phyloP scores from a whole-genome alignment of 2,329 filamentous ascomycete genomes.

The Neurospora sp. region DNA sequence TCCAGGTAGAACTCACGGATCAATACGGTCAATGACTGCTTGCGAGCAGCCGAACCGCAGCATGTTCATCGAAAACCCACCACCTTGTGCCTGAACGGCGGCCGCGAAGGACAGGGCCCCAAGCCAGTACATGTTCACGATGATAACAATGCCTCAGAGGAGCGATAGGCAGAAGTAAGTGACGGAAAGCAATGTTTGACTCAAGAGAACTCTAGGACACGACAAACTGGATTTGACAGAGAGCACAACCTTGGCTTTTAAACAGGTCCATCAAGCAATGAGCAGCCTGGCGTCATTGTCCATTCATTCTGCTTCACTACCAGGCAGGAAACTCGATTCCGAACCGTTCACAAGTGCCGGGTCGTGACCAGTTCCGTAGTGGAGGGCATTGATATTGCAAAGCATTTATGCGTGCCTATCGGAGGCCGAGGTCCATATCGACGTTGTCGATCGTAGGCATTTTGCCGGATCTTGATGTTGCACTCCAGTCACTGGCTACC shows the following conservation, averaged over 20 bases:
- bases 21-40: constrained; percentile 18
- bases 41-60: constrained; percentile 18
- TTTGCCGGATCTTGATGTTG: constrained; percentile 5
- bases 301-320: not conserved
- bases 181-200: not conserved
- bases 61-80: constrained; percentile 11
- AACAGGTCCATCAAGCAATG: not conserved
- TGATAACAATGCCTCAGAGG: not conserved
- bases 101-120: constrained; percentile 7
- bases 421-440: not conserved
- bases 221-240: not conserved
- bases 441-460: constrained; percentile 3
- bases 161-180: not conserved
- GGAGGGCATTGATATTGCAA: constrained; percentile 4
- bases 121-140: constrained; percentile 10
- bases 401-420: constrained; percentile 11
- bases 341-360: constrained; percentile 9
- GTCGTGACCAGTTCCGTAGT: not conserved
- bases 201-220: not conserved
- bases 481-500: not conserved
- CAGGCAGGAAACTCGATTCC: not conserved
- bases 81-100: constrained; percentile 11
- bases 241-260: not conserved
- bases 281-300: not conserved
- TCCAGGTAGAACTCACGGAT: constrained; percentile 12